Conservation (phyloP, 352 stramenopile species). For the Phytophthora syringae region DNA sequence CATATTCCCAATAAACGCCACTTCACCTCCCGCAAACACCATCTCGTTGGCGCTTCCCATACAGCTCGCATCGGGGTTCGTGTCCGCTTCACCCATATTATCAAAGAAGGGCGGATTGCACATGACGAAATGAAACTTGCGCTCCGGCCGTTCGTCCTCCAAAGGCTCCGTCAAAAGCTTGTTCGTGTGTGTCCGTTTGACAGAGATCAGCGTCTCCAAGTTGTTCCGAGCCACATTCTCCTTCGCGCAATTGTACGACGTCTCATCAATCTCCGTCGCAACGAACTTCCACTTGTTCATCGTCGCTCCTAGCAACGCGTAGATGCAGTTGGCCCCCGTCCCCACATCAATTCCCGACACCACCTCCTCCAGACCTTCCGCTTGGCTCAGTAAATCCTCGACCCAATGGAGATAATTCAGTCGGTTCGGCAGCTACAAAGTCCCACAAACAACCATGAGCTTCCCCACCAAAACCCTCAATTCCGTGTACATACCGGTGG, state of each 20-base stretch:
- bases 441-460: not conserved
- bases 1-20: constrained; percentile 94
- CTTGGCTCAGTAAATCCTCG: constrained; percentile 86
- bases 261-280: constrained; percentile 94
- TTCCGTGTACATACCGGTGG: constrained; percentile 83
- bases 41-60: constrained; percentile 85
- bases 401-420: constrained; percentile 98
- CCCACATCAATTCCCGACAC: constrained; percentile 94
- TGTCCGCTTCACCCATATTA: constrained; percentile 73
- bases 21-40: constrained; percentile 91
- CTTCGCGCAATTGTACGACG: constrained; percentile 81
- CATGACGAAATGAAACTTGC: constrained; percentile 93
- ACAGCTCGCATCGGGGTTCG: constrained; percentile 75
- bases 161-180: constrained; percentile 61
- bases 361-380: constrained; percentile 15
- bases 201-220: constrained; percentile 64
- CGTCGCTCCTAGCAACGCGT: constrained; percentile 91
- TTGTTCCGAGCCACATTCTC: constrained; percentile 92
- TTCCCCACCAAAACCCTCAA: not conserved
- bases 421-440: constrained; percentile 74
- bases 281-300: constrained; percentile 93
- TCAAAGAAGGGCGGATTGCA: constrained; percentile 98
- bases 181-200: constrained; percentile 53
- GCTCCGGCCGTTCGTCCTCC: constrained; percentile 18
- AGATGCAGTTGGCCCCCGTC: constrained; percentile 96